phyloP scores from a whole-genome alignment of 2,329 filamentous ascomycete genomes.

The Xylaria polymorpha region DNA sequence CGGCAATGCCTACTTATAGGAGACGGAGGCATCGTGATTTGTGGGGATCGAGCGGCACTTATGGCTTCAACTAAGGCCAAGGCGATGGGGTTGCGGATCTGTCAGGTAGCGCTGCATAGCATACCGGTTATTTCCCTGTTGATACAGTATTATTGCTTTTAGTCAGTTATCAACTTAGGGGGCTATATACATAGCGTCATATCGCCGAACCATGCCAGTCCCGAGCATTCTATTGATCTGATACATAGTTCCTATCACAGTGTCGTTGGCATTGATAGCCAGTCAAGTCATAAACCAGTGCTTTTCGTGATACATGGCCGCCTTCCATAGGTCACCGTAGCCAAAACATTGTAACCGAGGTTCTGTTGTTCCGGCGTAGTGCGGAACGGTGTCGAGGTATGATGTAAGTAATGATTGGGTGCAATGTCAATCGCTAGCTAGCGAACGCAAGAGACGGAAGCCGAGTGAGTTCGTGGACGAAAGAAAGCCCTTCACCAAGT shows the following conservation, averaged over 20 bases:
- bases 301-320: conserved; percentile 13
- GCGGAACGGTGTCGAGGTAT: conserved; percentile 7
- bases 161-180: conserved; percentile 3
- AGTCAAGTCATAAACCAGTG: conserved; percentile 11
- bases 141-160: conserved; percentile 6
- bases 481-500: conserved; percentile 16
- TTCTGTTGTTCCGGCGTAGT: background rate
- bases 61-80: conserved; percentile 12
- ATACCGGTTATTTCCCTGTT: conserved; percentile 5
- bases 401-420: conserved; percentile 8
- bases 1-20: conserved; percentile 1
- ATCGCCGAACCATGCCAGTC: conserved; percentile 8
- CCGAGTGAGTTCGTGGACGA: conserved; percentile 2
- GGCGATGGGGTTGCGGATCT: conserved; percentile 4
- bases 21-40: conserved; percentile 19
- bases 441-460: conserved; percentile 10
- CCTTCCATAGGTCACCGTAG: conserved; percentile 4
- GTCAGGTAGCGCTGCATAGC: conserved; percentile 1
- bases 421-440: conserved; percentile 6
- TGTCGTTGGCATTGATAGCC: conserved; percentile 11
- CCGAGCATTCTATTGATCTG: conserved; percentile 12
- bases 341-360: background rate
- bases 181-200: conserved; percentile 8
- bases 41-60: conserved; percentile 20
- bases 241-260: conserved; percentile 9